Evolutionary conservation across 164 flowering plant genomes (phyloP).

Genomic region (Vitis rotundifolia): DNA sequence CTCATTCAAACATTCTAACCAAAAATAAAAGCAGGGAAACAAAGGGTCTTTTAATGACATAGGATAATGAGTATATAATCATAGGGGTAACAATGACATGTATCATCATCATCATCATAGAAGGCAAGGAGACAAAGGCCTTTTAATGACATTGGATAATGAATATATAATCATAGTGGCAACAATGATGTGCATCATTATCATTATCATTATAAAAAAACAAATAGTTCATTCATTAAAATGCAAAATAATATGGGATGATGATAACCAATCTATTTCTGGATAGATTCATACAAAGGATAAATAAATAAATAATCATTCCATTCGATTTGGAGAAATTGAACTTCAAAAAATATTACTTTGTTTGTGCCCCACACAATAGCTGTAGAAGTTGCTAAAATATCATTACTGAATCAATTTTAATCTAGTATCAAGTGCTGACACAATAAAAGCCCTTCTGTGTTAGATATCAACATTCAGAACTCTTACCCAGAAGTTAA

Average conservation of each 20-base stretch:
- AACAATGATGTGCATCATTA: no score
- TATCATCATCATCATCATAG: no score
- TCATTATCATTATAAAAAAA: no score
- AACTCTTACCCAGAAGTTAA: constrained; percentile 64
- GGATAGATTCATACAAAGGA: not conserved
- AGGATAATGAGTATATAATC: no score
- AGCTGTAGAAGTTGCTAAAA: not conserved
- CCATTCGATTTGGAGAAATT: not conserved
- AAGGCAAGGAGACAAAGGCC: no score
- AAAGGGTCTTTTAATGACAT: no score
- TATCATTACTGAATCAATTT: not conserved
- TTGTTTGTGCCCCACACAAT: not conserved
- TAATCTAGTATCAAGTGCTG: not conserved
- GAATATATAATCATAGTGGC: no score
- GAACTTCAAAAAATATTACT: not conserved
- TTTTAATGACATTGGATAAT: no score
- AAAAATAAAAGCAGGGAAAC: no score
- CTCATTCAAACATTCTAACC: no score
- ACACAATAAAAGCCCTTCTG: not conserved
- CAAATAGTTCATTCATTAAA: no score
- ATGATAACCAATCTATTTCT: not conserved
- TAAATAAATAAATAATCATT: not conserved
- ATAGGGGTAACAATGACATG: no score
- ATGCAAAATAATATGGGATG: not conserved
- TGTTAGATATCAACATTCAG: not conserved